Evolutionary conservation across 305 asterid genomes (phyloP).

Genomic region (Solanum hybrid): DNA sequence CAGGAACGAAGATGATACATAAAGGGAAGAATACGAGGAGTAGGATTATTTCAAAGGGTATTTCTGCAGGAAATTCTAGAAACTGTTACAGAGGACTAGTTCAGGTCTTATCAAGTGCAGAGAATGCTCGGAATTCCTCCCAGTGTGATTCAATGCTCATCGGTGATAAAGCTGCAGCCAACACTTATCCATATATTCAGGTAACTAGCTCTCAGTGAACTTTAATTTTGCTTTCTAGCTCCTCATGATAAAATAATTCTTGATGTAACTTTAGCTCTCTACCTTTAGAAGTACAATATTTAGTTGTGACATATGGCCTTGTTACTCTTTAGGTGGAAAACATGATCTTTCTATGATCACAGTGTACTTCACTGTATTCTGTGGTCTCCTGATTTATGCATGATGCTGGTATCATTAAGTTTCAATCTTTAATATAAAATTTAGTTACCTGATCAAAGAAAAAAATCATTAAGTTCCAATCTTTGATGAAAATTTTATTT

Average conservation of each 20-base stretch:
- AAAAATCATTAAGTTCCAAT: background rate
- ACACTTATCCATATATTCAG: conserved; percentile 92
- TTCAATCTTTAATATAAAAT: background rate
- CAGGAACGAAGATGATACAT: conserved; percentile 97
- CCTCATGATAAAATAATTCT: background rate
- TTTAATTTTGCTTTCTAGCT: background rate
- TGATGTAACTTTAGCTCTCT: background rate
- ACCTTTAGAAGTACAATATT: background rate
- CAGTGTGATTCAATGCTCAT: conserved; percentile 97
- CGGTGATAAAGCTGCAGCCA: conserved; percentile 76
- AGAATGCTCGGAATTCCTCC: conserved; percentile 60
- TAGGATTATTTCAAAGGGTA: conserved; percentile 88
- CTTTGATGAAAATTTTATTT: background rate
- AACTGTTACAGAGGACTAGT: conserved; percentile 94
- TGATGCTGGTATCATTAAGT: background rate
- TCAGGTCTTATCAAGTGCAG: conserved; percentile 74
- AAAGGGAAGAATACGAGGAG: conserved; percentile 91
- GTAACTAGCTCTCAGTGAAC: conserved; percentile 15
- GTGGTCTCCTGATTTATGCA: background rate
- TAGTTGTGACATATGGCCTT: background rate
- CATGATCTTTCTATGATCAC: background rate
- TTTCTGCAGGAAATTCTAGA: conserved; percentile 80
- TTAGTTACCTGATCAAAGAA: background rate
- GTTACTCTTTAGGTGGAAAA: background rate
- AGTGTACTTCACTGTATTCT: background rate